Evolutionary conservation across 805 yeast genomes (phyloP).

Genomic region (Cyberlindnera maritima): DNA sequence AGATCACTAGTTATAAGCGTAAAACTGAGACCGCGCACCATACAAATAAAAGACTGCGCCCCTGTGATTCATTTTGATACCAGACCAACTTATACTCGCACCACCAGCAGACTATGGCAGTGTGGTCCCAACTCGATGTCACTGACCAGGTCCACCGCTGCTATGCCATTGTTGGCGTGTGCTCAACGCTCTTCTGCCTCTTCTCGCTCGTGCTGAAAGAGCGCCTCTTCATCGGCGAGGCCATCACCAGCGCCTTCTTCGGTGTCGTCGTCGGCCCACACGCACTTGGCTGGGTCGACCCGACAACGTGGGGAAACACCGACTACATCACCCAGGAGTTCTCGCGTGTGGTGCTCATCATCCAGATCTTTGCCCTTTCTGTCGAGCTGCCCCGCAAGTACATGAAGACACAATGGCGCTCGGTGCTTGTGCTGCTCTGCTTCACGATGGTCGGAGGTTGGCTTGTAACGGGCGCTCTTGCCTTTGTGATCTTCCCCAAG

Average conservation of each 20-base stretch:
- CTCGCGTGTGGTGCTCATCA: constrained; percentile 75
- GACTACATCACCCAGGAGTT: constrained; percentile 81
- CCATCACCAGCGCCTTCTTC: constrained; percentile 78
- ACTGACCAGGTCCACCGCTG: constrained; percentile 60
- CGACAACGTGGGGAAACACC: constrained; percentile 78
- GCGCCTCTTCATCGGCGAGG: constrained; percentile 82
- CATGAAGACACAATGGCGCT: constrained; percentile 77
- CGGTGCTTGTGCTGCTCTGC: constrained; percentile 66
- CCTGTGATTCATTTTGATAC: too few relatives aligned
- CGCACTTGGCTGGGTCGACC: constrained; percentile 77
- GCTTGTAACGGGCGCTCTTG: constrained; percentile 74
- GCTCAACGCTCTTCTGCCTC: constrained; percentile 75
- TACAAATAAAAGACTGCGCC: too few relatives aligned
- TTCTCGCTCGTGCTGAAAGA: constrained; percentile 82
- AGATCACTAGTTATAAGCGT: too few relatives aligned
- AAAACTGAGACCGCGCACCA: too few relatives aligned
- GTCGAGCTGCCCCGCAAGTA: constrained; percentile 89
- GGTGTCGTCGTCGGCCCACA: constrained; percentile 89
- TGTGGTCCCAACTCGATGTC: constrained; percentile 14
- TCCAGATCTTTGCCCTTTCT: constrained; percentile 91
- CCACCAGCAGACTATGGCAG: constrained; percentile 9
- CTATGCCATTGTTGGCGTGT: constrained; percentile 82
- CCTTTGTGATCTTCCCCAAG: constrained; percentile 74
- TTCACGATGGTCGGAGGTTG: constrained; percentile 92
- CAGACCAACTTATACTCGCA: too few relatives aligned